Conservation (phyloP, 306 rosid species). For the Macrotyloma uniflorum region DNA sequence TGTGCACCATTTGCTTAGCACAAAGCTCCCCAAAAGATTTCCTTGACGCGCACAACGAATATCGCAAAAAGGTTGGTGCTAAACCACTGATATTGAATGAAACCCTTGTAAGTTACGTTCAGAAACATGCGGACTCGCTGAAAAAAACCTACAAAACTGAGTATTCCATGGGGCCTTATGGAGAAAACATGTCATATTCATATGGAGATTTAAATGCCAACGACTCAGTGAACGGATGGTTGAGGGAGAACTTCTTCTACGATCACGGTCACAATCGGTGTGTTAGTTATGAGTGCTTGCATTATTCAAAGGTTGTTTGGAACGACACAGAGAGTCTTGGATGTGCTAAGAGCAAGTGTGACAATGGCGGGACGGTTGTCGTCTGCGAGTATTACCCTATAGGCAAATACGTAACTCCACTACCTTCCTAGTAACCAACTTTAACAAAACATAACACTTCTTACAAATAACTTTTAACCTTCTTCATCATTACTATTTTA, state of each 20-base stretch:
- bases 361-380: slow-evolving; percentile 29
- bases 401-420: neutral
- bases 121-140: slow-evolving; percentile 21
- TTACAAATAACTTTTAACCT: no score
- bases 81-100: slow-evolving; percentile 40
- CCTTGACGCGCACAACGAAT: slow-evolving; percentile 44
- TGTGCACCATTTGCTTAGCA: no score
- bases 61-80: slow-evolving; percentile 47
- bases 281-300: slow-evolving; percentile 29
- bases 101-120: slow-evolving; percentile 35
- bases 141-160: slow-evolving; percentile 25
- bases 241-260: slow-evolving; percentile 40
- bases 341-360: slow-evolving; percentile 45
- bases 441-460: no score
- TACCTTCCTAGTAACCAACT: neutral
- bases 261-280: slow-evolving; percentile 19
- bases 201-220: neutral
- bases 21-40: slow-evolving; percentile 32
- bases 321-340: slow-evolving; percentile 15
- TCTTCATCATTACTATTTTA: no score
- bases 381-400: slow-evolving; percentile 36
- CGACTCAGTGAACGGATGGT: slow-evolving; percentile 40
- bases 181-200: slow-evolving; percentile 43
- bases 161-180: slow-evolving; percentile 45
- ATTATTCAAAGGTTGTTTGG: slow-evolving; percentile 53